Evolutionary conservation across 2,329 filamentous ascomycete genomes (phyloP).

Genomic region (Pseudogymnoascus sp.): DNA sequence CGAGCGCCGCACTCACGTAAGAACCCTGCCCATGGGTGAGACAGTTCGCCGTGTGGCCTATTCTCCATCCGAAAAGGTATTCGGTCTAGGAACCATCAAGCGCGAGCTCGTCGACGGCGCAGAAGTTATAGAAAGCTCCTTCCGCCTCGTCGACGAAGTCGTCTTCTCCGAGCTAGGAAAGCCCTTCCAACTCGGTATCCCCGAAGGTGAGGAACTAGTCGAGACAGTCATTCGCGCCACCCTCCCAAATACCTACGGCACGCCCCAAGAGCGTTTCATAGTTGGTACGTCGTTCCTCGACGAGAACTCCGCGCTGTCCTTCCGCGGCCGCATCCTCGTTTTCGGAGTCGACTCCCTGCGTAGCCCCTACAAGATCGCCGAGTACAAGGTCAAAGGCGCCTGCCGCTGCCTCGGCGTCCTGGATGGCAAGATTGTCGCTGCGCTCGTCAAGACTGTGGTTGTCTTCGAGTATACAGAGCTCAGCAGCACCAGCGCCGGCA

Average conservation of each 20-base stretch:
- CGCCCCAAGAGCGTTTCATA: constrained; percentile 70
- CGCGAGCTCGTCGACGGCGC: constrained; percentile 62
- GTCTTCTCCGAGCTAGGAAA: constrained; percentile 71
- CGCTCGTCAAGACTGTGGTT: constrained; percentile 78
- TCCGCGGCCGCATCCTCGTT: constrained; percentile 73
- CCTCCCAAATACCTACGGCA: constrained; percentile 52
- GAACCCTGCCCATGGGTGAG: constrained; percentile 68
- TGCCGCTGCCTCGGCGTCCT: constrained; percentile 74
- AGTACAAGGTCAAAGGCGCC: constrained; percentile 65
- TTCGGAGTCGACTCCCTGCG: constrained; percentile 74
- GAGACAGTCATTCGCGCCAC: constrained; percentile 77
- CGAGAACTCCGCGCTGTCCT: constrained; percentile 40
- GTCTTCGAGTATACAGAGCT: constrained; percentile 50
- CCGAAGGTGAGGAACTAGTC: constrained; percentile 58
- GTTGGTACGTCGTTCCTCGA: constrained; percentile 78
- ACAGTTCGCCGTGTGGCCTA: constrained; percentile 85
- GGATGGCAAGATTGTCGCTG: constrained; percentile 72
- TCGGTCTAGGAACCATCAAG: constrained; percentile 79
- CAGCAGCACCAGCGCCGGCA: constrained; percentile 46
- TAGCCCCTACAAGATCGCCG: constrained; percentile 63
- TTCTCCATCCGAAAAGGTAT: constrained; percentile 68
- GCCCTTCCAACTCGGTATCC: constrained; percentile 52
- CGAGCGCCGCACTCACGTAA: constrained; percentile 81
- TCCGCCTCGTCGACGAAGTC: constrained; percentile 86
- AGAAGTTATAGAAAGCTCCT: constrained; percentile 71